Evolutionary conservation across 2,329 filamentous ascomycete species (phyloP).

Genomic region (Ascochyta clinopodiicola): DNA sequence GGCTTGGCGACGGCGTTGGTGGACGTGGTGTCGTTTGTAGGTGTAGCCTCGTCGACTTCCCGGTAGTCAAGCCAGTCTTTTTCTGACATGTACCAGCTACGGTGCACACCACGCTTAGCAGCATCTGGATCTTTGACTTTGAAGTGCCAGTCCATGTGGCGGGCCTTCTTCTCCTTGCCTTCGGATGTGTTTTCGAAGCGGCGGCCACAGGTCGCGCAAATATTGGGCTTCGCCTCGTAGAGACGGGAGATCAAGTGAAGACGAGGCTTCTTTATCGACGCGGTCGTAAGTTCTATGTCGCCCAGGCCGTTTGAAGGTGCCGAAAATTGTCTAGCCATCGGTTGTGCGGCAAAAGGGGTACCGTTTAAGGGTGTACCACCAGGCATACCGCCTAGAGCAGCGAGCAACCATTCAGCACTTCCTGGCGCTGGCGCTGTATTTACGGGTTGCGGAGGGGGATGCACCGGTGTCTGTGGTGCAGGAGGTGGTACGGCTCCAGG

Average conservation of each 20-base stretch:
- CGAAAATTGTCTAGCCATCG: constrained; percentile 37
- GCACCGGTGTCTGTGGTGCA: constrained; percentile 25
- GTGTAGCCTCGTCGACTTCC: constrained; percentile 73
- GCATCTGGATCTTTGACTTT: constrained; percentile 88
- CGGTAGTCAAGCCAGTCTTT: constrained; percentile 91
- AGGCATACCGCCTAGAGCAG: constrained; percentile 37
- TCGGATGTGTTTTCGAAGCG: constrained; percentile 80
- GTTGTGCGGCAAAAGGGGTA: constrained; percentile 32
- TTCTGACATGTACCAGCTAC: constrained; percentile 95
- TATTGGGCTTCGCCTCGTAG: constrained; percentile 82
- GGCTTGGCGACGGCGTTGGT: constrained; percentile 49
- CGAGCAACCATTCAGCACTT: constrained; percentile 42
- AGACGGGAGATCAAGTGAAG: constrained; percentile 75
- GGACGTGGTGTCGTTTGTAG: constrained; percentile 34
- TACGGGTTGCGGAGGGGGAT: constrained; percentile 22
- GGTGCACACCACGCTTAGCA: constrained; percentile 83
- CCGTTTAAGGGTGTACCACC: constrained; percentile 36
- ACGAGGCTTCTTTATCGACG: constrained; percentile 77
- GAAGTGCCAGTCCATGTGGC: constrained; percentile 99
- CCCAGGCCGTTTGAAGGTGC: constrained; percentile 50
- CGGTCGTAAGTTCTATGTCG: constrained; percentile 67
- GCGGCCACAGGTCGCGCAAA: constrained; percentile 89
- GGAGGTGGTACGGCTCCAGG: constrained; percentile 26
- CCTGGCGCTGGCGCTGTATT: constrained; percentile 24
- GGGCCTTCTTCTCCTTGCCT: constrained; percentile 83